Evolutionary conservation across 768 basidiomycete genomes (phyloP).

Genomic region (Neoboletus subvelutipes): DNA sequence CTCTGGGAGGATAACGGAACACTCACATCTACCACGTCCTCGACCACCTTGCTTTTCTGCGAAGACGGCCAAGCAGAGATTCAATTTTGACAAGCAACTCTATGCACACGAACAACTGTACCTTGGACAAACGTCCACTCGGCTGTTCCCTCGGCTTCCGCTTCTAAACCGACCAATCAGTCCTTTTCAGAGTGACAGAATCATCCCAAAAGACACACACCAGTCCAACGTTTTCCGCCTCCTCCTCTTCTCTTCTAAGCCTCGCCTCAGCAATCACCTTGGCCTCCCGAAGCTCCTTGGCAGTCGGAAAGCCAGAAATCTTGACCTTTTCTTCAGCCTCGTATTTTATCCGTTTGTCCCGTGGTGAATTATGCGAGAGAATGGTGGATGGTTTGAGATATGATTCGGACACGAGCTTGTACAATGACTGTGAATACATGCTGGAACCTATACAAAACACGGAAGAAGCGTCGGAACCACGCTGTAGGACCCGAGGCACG

Average conservation of each 20-base stretch:
- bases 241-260: conserved; percentile 68
- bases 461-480: not conserved
- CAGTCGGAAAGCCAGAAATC: conserved; percentile 73
- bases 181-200: not conserved
- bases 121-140: conserved; percentile 53
- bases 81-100: conserved; percentile 8
- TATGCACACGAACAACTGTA: conserved; percentile 21
- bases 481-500: conserved; percentile 2
- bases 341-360: conserved; percentile 78
- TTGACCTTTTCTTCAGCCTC: conserved; percentile 76
- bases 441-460: conserved; percentile 27
- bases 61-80: conserved; percentile 22
- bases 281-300: conserved; percentile 73
- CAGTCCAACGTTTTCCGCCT: conserved; percentile 69
- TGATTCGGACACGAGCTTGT: conserved; percentile 66
- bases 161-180: conserved; percentile 49
- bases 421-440: conserved; percentile 59
- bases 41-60: conserved; percentile 47
- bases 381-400: conserved; percentile 81
- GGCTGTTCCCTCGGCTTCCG: conserved; percentile 51
- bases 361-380: conserved; percentile 75
- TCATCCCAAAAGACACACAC: conserved; percentile 45
- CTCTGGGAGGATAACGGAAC: not conserved
- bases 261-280: conserved; percentile 65
- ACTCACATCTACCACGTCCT: conserved; percentile 68